These are phyloP conservation scores for Pythium dissotocum DNA, from an alignment of 352 stramenopile genomes.

Conservation along the genomic window DNA sequence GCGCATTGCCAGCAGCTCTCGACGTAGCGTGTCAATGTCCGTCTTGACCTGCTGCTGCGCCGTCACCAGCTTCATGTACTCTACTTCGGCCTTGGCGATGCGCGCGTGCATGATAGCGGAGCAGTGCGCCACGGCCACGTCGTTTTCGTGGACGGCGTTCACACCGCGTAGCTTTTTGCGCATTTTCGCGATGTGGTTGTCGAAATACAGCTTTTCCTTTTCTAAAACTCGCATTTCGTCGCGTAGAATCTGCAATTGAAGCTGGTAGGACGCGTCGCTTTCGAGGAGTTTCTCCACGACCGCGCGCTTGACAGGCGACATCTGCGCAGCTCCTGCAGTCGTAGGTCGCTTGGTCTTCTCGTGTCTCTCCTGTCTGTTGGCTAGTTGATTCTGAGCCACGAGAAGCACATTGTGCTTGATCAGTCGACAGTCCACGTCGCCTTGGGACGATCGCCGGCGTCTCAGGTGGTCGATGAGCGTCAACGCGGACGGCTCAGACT, in stretches of 20 bases:
- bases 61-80: constrained; percentile 79
- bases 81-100: constrained; percentile 67
- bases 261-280: constrained; percentile 62
- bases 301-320: neutral
- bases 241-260: constrained; percentile 55
- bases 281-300: constrained; percentile 69
- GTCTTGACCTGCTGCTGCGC: constrained; percentile 61
- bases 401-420: neutral
- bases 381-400: neutral
- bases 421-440: neutral
- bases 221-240: constrained; percentile 58
- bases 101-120: constrained; percentile 76
- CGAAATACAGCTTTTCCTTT: constrained; percentile 42
- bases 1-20: constrained; percentile 55
- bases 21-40: constrained; percentile 58
- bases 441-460: neutral
- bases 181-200: constrained; percentile 49
- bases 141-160: constrained; percentile 76
- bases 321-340: neutral
- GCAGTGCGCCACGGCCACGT: constrained; percentile 72
- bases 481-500: neutral
- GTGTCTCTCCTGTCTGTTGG: neutral
- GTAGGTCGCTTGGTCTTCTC: neutral
- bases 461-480: constrained; percentile 15
- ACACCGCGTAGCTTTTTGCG: constrained; percentile 60